These are phyloP conservation scores for Vachellia collinsii DNA, from an alignment of 306 rosid genomes.

Conservation along the genomic window DNA sequence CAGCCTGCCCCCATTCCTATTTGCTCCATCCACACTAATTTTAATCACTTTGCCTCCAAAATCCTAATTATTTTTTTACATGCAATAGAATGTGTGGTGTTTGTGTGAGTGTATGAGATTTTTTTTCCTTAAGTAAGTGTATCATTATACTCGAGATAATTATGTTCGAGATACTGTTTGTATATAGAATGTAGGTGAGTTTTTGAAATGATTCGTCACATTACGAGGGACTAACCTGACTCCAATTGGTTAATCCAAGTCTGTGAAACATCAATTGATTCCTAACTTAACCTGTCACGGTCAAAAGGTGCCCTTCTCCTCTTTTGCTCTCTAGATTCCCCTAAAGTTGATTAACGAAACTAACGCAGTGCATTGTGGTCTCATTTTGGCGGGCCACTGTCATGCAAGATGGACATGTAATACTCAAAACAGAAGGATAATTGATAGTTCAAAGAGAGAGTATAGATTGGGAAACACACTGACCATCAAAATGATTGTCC, in stretches of 20 bases:
- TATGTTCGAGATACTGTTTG: too few species aligned
- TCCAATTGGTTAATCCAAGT: too few species aligned
- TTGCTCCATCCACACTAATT: background rate
- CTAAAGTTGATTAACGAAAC: slow-evolving; percentile 24
- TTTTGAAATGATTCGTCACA: too few species aligned
- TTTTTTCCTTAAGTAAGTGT: too few species aligned
- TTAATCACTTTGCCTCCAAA: background rate
- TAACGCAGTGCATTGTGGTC: slow-evolving; percentile 12
- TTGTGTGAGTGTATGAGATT: too few species aligned
- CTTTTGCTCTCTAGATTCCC: background rate
- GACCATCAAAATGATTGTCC: too few species aligned
- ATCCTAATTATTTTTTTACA: too few species aligned
- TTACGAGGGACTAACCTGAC: too few species aligned
- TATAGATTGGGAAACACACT: background rate
- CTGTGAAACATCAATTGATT: background rate
- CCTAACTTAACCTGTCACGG: background rate
- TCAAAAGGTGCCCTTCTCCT: slow-evolving; percentile 36
- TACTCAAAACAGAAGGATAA: background rate
- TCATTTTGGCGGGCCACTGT: slow-evolving; percentile 16
- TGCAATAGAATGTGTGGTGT: too few species aligned
- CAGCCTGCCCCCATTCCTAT: slow-evolving; percentile 23
- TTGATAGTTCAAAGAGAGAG: background rate
- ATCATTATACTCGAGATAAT: too few species aligned
- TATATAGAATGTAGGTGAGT: too few species aligned
- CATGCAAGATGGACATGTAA: background rate